Evolutionary conservation across 208 protist species (phyloP).

Genomic region (Angomonas deanei): DNA sequence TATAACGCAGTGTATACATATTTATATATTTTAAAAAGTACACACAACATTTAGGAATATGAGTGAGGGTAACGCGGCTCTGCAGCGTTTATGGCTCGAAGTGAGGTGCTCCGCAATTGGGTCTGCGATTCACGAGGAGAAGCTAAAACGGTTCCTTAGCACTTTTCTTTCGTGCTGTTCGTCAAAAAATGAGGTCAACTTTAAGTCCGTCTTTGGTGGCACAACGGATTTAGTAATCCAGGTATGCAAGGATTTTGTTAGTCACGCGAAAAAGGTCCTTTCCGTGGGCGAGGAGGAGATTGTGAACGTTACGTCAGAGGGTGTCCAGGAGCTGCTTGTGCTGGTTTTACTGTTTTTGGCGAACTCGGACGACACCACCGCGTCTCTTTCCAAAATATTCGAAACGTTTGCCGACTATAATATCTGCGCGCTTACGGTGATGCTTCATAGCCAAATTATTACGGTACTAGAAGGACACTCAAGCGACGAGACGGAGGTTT

Average conservation of each 20-base stretch:
- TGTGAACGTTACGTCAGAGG: neutral
- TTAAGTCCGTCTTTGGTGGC: slow-evolving; percentile 32
- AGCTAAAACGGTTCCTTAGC: slow-evolving; percentile 33
- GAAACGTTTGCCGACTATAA: slow-evolving; percentile 22
- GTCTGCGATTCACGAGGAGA: slow-evolving; percentile 16
- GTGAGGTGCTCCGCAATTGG: slow-evolving; percentile 29
- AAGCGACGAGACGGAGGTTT: neutral
- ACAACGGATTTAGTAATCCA: slow-evolving; percentile 22
- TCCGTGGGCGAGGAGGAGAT: neutral
- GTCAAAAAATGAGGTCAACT: slow-evolving; percentile 21
- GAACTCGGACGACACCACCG: slow-evolving; percentile 11
- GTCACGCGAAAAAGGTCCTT: slow-evolving; percentile 2
- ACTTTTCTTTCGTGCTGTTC: slow-evolving; percentile 23
- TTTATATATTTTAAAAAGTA: neutral
- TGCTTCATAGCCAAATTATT: slow-evolving; percentile 21
- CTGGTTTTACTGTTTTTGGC: slow-evolving; percentile 4
- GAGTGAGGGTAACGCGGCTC: slow-evolving; percentile 8
- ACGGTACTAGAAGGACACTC: neutral
- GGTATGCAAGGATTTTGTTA: slow-evolving; percentile 19
- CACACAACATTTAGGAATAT: neutral
- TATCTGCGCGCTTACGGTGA: slow-evolving; percentile 17
- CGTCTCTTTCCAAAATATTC: slow-evolving; percentile 17
- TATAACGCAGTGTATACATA: neutral
- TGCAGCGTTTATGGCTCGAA: slow-evolving; percentile 50
- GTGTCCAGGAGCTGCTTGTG: slow-evolving; percentile 3